Base-by-base conservation (phyloP, 805 yeast species). In the Tetrapisispora fleetii region DNA sequence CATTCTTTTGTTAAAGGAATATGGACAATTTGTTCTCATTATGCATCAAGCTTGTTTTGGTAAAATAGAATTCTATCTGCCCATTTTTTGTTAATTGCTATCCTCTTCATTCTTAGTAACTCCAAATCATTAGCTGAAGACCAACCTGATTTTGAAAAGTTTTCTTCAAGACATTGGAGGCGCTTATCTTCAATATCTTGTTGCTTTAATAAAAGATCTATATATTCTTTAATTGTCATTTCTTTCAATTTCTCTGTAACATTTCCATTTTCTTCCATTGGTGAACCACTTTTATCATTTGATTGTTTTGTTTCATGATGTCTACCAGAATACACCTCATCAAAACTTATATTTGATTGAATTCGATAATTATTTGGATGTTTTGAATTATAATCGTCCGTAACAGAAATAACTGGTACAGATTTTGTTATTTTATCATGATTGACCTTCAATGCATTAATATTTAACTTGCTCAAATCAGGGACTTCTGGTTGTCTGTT, bases 61-160 rank as follows among this genome's bases (percentile, higher is more conserved):
- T 62, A 62, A 48, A 50, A 58, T 2, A 59, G 56, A 16, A 62
- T 60, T 45, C 63, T 57, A 45, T 63, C 66, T 1, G 61, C 63
- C 67, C 67, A 63, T 47, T 57, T 57, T 46, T 55, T 58, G 47
- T 58, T 59, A n/a, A 58, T 56, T 7, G 59, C 47, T 9, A 58
- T 51, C 38, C 65, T 51, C 46, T 63, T 63, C 39, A 56, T 57
- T 44, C 57, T 55, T 40, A 63, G 42, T 32, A 53, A 50, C 37
- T 45, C 47, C 17, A 62, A 33, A 39, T 63, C 67, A 10, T 53
- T 54, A 5, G 51, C 48, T 4, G 66, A 62, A 43, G 62, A 60
- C 67, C 67, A 63, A 16, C 65, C 66, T 14, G 58, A 54, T 18
- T 56, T 51, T 21, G 45, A 47, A 32, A 58, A 60, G 35, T 51